Percentiles rank a stretch among this genome's conserved stretches.
Evolutionary conservation across 129 eudicot species (phyloP).

Genomic region (Arctium lappa): DNA sequence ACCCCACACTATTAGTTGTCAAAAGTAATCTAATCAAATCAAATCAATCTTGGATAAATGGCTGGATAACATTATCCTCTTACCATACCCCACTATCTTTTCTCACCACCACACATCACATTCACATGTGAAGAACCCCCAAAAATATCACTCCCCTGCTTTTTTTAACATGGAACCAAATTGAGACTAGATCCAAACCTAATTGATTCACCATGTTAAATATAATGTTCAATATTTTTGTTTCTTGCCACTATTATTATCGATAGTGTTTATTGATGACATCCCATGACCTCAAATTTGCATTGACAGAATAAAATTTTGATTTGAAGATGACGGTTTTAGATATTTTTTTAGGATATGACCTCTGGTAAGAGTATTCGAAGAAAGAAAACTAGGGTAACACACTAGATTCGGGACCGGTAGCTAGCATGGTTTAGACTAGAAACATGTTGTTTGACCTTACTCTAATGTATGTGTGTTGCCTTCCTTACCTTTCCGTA

Average conservation of each 20-base stretch:
- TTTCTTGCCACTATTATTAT: neutral
- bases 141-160: neutral
- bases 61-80: conserved; percentile 25
- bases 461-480: neutral
- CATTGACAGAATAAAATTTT: neutral
- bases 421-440: neutral
- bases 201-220: neutral
- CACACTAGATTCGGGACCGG: neutral
- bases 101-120: conserved; percentile 17
- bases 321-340: neutral
- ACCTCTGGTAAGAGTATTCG: neutral
- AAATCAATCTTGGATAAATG: conserved; percentile 13
- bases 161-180: neutral
- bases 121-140: neutral
- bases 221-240: neutral
- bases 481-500: neutral
- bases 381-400: neutral
- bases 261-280: neutral
- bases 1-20: conserved; percentile 5
- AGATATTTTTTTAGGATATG: neutral
- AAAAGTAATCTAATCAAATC: conserved; percentile 8
- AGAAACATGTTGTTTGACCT: neutral
- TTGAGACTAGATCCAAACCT: neutral
- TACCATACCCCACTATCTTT: conserved; percentile 23
- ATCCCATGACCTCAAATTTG: neutral